These are phyloP conservation scores for Naganishia sp. DNA, from an alignment of 1,284 basidiomycete genomes.

Conservation along the genomic window DNA sequence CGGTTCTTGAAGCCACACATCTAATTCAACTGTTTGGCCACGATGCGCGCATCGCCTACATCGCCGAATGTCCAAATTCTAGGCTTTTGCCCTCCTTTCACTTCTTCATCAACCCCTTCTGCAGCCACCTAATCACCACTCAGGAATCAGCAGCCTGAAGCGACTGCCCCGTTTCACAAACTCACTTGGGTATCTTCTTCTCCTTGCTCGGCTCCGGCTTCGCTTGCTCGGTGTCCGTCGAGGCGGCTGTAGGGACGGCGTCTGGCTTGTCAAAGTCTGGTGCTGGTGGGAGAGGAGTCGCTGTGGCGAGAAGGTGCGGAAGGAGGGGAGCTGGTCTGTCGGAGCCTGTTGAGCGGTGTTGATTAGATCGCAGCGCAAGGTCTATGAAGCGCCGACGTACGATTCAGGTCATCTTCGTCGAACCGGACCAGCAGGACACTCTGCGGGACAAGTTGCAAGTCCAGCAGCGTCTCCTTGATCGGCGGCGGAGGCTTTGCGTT, in stretches of 20 bases:
- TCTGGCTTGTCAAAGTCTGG: slow-evolving; percentile 10
- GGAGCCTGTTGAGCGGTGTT: slow-evolving; percentile 37
- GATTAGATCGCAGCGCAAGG: background rate
- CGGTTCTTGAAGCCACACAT: no score
- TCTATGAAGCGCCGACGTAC: slow-evolving; percentile 36
- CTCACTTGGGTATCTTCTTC: slow-evolving; percentile 50
- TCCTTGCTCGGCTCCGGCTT: slow-evolving; percentile 33
- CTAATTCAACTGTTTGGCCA: no score
- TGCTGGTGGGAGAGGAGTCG: slow-evolving; percentile 46
- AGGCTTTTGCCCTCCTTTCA: slow-evolving; percentile 3
- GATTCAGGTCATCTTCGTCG: slow-evolving; percentile 51
- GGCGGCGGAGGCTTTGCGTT: slow-evolving; percentile 40
- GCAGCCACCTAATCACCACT: slow-evolving; percentile 43
- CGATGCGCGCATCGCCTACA: no score
- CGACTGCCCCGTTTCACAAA: slow-evolving; percentile 28
- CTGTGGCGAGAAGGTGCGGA: slow-evolving; percentile 43
- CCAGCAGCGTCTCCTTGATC: slow-evolving; percentile 45
- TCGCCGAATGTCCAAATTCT: no score
- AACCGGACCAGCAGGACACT: slow-evolving; percentile 49
- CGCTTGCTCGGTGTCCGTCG: background rate
- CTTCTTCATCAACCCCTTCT: slow-evolving; percentile 51
- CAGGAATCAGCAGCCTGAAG: slow-evolving; percentile 24
- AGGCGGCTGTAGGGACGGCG: background rate
- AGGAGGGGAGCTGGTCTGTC: slow-evolving; percentile 46
- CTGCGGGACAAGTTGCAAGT: slow-evolving; percentile 52